Evolutionary conservation across 768 basidiomycete species (phyloP), one percentile per base, ranked within the genome.

Genomic region (Macrolepiota albuminosa): DNA sequence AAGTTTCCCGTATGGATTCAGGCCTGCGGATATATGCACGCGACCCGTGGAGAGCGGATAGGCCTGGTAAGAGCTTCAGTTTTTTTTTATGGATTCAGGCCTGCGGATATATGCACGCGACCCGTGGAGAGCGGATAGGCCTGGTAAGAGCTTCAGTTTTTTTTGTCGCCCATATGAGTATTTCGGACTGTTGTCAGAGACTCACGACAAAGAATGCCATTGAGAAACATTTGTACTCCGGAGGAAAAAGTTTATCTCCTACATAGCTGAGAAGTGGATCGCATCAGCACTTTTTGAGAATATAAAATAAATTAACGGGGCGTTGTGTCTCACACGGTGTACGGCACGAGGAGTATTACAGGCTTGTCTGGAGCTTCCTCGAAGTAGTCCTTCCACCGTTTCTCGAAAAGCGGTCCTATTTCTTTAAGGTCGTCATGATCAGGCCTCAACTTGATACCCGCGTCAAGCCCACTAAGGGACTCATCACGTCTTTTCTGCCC

Each of bases 281-380:
- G 16, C 14, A 39, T 40, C 72, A 39, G n/a, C n/a, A 39, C n/a
- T n/a, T n/a, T 4, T 21, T 18, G 9, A 4, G 8, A 2, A 18
- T 21, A 21, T 40, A 26, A 21, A 34, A 21, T 4, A 7, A 1
- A 26, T 39, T 14, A 26, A 36, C 6, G 37, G 21, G 0, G 24
- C 13, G 37, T 6, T 8, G 21, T 36, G 74, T 52, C 75, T 49
- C 63, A 84, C 82, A 73, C 74, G 3, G 79, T 68, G 18, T 77
- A 59, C 0, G 74, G 60, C 0, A 74, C 76, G 8, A 84, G 64
- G 36, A 75, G n/a, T n/a, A n/a, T n/a, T n/a, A 83, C 78, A 6
- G 84, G 78, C 64, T 86, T 87, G 66, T 87, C 87, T 0, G 81
- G 81, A 2, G 73, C 75, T n/a, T 73, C 69, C 29, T 70, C 78